Percentiles rank a stretch among this genome's conserved stretches.
Conservation (phyloP, 1,284 basidiomycete species). For the Heterobasidion irregulare region DNA sequence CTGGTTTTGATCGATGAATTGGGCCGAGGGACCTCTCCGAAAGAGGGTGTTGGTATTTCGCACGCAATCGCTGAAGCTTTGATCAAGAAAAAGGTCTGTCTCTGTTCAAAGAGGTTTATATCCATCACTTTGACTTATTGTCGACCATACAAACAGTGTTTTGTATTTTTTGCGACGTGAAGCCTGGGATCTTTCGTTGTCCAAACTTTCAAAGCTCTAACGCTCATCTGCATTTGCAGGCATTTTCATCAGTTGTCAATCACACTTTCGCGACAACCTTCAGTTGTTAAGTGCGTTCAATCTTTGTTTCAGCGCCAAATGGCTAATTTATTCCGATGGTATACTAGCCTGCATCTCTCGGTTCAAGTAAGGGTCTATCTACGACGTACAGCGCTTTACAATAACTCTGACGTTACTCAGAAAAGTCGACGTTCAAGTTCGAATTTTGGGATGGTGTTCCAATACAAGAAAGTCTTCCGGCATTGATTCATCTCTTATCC, state of each 20-base stretch:
- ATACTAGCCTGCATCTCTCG: slow-evolving; percentile 67
- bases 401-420: slow-evolving; percentile 22
- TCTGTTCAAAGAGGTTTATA: background rate
- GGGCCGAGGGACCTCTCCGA: slow-evolving; percentile 79
- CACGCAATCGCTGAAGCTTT: slow-evolving; percentile 90
- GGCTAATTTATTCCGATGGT: no score
- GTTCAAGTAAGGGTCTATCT: slow-evolving; percentile 49
- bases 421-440: slow-evolving; percentile 41
- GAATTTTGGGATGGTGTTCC: slow-evolving; percentile 65
- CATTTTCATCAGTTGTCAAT: slow-evolving; percentile 66
- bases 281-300: slow-evolving; percentile 59
- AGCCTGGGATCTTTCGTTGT: background rate
- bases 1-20: slow-evolving; percentile 89
- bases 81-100: slow-evolving; percentile 58
- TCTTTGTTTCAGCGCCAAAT: background rate
- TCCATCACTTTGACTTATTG: background rate
- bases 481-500: background rate
- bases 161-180: slow-evolving; percentile 82
- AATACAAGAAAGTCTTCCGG: slow-evolving; percentile 55
- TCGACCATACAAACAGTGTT: slow-evolving; percentile 37
- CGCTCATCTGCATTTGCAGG: slow-evolving; percentile 26
- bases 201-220: background rate
- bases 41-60: slow-evolving; percentile 84
- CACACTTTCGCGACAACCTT: slow-evolving; percentile 64
- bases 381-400: slow-evolving; percentile 1